Conservation (phyloP, 2,329 filamentous ascomycete species). For the Pseudocercospora eumusae region DNA sequence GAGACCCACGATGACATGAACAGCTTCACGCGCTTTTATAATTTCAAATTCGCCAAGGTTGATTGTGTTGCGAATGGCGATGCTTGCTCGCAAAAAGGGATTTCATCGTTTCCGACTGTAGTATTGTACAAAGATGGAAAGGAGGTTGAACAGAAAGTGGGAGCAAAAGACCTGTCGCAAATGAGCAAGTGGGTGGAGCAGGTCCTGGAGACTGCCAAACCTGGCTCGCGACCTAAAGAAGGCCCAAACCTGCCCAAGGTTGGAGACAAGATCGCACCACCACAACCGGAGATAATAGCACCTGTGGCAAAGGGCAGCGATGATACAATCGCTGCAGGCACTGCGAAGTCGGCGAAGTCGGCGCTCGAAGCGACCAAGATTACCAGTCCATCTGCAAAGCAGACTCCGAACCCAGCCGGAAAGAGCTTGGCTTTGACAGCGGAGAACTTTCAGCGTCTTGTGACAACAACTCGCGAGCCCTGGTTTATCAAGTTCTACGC, state of each 20-base stretch:
- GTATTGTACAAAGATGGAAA: slow-evolving; percentile 78
- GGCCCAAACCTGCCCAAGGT: slow-evolving; percentile 69
- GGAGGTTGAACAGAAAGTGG: slow-evolving; percentile 62
- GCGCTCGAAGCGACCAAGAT: slow-evolving; percentile 49
- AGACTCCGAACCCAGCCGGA: slow-evolving; percentile 72
- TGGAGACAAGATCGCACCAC: slow-evolving; percentile 56
- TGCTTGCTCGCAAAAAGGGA: slow-evolving; percentile 67
- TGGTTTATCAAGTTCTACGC: slow-evolving; percentile 99
- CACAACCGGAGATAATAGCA: slow-evolving; percentile 32
- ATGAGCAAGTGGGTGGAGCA: slow-evolving; percentile 74
- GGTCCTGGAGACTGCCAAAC: slow-evolving; percentile 73
- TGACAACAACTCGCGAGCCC: slow-evolving; percentile 83
- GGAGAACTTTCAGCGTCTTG: slow-evolving; percentile 80
- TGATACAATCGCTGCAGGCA: slow-evolving; percentile 34
- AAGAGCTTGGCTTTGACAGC: slow-evolving; percentile 73
- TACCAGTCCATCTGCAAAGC: slow-evolving; percentile 50
- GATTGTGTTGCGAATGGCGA: slow-evolving; percentile 85
- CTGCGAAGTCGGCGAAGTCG: slow-evolving; percentile 48
- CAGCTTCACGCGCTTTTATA: slow-evolving; percentile 78
- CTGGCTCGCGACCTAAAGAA: slow-evolving; percentile 72
- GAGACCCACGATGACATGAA: slow-evolving; percentile 55
- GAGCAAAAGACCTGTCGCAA: slow-evolving; percentile 65
- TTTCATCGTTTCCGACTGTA: slow-evolving; percentile 74
- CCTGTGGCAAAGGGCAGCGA: slow-evolving; percentile 33
- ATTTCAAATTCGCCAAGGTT: slow-evolving; percentile 82